Evolutionary conservation across 306 rosid genomes (phyloP).

Genomic region (Nissolia schottii): DNA sequence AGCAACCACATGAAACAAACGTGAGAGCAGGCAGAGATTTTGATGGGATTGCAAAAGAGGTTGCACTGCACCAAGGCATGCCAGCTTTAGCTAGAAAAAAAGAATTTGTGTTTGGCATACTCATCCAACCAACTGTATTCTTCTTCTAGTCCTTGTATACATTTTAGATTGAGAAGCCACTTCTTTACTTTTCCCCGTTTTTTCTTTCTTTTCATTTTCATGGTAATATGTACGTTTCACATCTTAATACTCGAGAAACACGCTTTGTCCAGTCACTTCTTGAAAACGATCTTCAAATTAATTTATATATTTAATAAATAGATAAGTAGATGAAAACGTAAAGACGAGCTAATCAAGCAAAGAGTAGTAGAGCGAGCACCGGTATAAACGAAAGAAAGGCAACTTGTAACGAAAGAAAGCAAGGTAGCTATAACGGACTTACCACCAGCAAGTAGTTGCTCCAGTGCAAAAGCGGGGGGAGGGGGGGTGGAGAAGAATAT

Average conservation of each 20-base stretch:
- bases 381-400: too few species aligned
- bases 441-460: not conserved
- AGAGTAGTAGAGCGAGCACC: not conserved
- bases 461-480: not conserved
- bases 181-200: not conserved
- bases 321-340: not conserved
- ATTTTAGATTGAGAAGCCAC: not conserved
- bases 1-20: conserved; percentile 31
- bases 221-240: not conserved
- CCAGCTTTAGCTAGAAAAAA: not conserved
- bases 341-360: too few species aligned
- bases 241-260: not conserved
- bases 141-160: not conserved
- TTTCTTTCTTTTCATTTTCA: not conserved
- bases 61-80: too few species aligned
- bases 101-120: not conserved
- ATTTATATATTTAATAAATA: not conserved
- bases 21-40: conserved; percentile 21
- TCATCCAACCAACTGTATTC: not conserved
- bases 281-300: not conserved
- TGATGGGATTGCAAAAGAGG: not conserved
- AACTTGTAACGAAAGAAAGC: too few species aligned
- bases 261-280: not conserved
- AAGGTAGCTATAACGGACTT: not conserved
- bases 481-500: too few species aligned